Evolutionary conservation across 2,329 filamentous ascomycete genomes (phyloP), one percentile per base, ranked within the genome.

Genomic region (Botrytis hyacinthi): DNA sequence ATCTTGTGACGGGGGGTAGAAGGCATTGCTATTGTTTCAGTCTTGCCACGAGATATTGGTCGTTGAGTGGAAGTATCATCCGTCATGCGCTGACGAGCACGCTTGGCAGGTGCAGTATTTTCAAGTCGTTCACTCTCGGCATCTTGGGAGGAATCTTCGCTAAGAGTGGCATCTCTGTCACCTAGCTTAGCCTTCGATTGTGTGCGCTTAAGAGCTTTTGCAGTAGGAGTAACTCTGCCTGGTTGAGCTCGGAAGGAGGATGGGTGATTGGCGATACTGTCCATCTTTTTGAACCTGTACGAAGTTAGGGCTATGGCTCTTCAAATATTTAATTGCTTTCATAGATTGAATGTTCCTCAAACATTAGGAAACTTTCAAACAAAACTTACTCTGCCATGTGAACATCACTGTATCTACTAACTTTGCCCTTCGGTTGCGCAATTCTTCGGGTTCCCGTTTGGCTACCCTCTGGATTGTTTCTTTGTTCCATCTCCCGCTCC

Each of bases 251-350:
- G 87, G 84, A 91, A 96, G 26, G 91, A 89, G 18, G 95, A 97
- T 14, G 94, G 87, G 81, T 98, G 95, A 75, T 91, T 91, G 61
- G 90, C 93, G 80, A 98, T 98, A 2, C 95, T 98, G 81, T 97
- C 94, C 95, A 98, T 98, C 86, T 97, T 98, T 83, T 93, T 93
- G 84, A 98, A 98, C 46, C 70, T 72, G 42, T 18, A 46, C 20
- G 22, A 65, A 67, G 37, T 72, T 44, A 72, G 70, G 32, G 29
- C 32, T 22, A 14, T 67, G 37, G 9, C n/a, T 61, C 9, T 61
- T 37, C 35, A 8, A 6, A 26, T 37, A 40, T n/a, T 9, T 14
- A 40, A 40, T 8, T 35, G 12, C 22, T 40, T 61, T 61, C 8
- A 26, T 8, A n/a, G 22, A 61, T 18, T 16, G 22, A 61, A n/a